phyloP scores from a whole-genome alignment of 768 basidiomycete species.

The Suillus clintonianus region DNA sequence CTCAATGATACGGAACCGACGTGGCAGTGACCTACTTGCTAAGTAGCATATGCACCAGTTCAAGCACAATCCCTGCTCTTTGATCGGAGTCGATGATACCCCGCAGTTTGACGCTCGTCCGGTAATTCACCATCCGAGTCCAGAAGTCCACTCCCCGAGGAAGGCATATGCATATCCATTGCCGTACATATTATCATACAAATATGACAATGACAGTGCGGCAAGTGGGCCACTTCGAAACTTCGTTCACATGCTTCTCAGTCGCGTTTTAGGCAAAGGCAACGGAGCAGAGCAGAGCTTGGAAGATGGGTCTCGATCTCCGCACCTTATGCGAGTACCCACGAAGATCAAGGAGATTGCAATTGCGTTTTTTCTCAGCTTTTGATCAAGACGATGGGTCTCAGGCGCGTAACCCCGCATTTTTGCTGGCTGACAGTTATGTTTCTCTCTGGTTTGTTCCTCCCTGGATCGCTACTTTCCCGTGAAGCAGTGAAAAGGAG shows the following conservation, averaged over 20 bases:
- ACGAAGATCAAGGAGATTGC: conserved; percentile 22
- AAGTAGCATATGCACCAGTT: no score
- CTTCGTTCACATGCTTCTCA: conserved; percentile 6
- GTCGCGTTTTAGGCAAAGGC: conserved; percentile 1
- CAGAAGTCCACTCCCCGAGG: neutral
- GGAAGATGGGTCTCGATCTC: conserved; percentile 10
- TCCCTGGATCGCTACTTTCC: neutral
- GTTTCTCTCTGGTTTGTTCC: neutral
- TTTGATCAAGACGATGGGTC: no score
- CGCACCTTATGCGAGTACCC: conserved; percentile 20
- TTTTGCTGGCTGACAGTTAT: neutral
- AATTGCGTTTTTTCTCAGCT: conserved; percentile 8
- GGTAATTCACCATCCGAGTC: conserved; percentile 6
- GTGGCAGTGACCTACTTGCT: conserved; percentile 9
- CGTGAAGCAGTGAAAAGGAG: neutral
- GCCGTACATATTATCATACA: conserved; percentile 9
- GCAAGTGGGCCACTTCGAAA: conserved; percentile 2
- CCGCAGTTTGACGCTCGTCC: conserved; percentile 7
- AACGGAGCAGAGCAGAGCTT: conserved; percentile 11
- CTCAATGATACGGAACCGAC: conserved; percentile 11
- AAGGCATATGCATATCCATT: neutral
- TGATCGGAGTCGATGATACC: conserved; percentile 9
- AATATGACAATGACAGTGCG: neutral
- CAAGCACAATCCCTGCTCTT: neutral
- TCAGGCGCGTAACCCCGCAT: conserved; percentile 9